Percentiles rank a stretch among this genome's conserved stretches.
These are phyloP conservation scores for Lactarius sanguifluus DNA, from an alignment of 768 basidiomycete genomes.

Conservation along the genomic window DNA sequence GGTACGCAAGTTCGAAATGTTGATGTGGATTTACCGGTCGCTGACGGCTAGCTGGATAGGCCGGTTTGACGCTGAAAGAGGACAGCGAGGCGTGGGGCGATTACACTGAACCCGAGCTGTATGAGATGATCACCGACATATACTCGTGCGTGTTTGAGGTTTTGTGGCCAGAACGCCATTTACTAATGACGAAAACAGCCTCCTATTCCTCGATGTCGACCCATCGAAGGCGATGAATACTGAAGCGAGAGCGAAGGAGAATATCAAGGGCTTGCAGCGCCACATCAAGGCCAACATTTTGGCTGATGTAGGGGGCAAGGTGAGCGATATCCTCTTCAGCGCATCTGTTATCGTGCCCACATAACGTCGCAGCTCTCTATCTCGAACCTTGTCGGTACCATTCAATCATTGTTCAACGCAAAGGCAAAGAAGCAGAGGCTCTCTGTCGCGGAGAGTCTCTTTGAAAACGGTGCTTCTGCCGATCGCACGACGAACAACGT, in stretches of 20 bases:
- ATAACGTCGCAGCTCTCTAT: slow-evolving; percentile 35
- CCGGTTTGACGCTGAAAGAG: slow-evolving; percentile 69
- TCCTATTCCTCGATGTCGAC: slow-evolving; percentile 73
- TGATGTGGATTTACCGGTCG: background rate
- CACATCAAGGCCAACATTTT: slow-evolving; percentile 57
- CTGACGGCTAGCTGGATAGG: slow-evolving; percentile 41
- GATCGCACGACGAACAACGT: slow-evolving; percentile 69
- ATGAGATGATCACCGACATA: slow-evolving; percentile 63
- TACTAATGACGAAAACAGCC: slow-evolving; percentile 44
- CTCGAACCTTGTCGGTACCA: slow-evolving; percentile 45
- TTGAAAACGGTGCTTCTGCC: slow-evolving; percentile 52
- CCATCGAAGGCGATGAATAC: slow-evolving; percentile 56
- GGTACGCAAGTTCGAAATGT: slow-evolving; percentile 42
- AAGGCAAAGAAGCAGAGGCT: slow-evolving; percentile 42
- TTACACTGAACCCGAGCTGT: slow-evolving; percentile 63
- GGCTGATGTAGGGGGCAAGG: slow-evolving; percentile 44
- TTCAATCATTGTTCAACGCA: slow-evolving; percentile 48
- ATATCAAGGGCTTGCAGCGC: slow-evolving; percentile 53
- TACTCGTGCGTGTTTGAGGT: slow-evolving; percentile 52
- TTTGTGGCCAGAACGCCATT: background rate
- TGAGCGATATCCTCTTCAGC: slow-evolving; percentile 32
- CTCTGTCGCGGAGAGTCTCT: slow-evolving; percentile 57
- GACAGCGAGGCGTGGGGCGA: slow-evolving; percentile 51
- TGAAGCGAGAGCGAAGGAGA: slow-evolving; percentile 48
- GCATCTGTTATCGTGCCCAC: background rate